These are phyloP conservation scores for Fereydounia khargensis DNA, from an alignment of 1,284 basidiomycete species.

Conservation along the genomic window DNA sequence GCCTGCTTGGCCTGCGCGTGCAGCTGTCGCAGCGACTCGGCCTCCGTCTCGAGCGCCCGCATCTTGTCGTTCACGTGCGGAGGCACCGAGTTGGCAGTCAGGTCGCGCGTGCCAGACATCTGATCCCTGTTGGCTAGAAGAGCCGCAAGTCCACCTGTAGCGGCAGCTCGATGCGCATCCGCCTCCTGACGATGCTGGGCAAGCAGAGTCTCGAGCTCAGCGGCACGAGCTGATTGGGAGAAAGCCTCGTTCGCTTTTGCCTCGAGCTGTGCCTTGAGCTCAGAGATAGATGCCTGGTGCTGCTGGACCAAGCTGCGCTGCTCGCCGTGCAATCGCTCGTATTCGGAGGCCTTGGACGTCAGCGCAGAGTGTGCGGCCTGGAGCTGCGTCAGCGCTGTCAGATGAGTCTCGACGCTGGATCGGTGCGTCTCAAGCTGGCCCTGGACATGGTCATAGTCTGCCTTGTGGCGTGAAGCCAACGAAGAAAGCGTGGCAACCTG, in stretches of 20 bases:
- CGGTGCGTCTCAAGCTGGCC: slow-evolving; percentile 68
- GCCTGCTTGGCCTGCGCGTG: slow-evolving; percentile 43
- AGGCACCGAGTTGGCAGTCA: slow-evolving; percentile 14
- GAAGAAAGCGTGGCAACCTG: slow-evolving; percentile 73
- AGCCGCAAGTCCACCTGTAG: slow-evolving; percentile 43
- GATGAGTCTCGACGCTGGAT: slow-evolving; percentile 70
- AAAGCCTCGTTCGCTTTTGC: slow-evolving; percentile 52
- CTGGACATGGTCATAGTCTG: slow-evolving; percentile 70
- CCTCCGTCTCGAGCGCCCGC: slow-evolving; percentile 49
- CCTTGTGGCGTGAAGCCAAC: slow-evolving; percentile 73
- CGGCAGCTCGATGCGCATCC: slow-evolving; percentile 46
- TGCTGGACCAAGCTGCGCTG: slow-evolving; percentile 47
- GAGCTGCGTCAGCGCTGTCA: slow-evolving; percentile 80
- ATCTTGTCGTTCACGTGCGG: slow-evolving; percentile 47
- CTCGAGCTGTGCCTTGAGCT: slow-evolving; percentile 72
- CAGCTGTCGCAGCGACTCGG: slow-evolving; percentile 45
- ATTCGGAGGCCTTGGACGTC: slow-evolving; percentile 74
- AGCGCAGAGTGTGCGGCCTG: slow-evolving; percentile 74
- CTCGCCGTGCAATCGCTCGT: slow-evolving; percentile 68
- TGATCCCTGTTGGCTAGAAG: slow-evolving; percentile 44
- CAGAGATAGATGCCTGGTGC: slow-evolving; percentile 66
- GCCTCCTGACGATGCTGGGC: slow-evolving; percentile 61
- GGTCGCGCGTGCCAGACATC: slow-evolving; percentile 15
- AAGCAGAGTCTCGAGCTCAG: slow-evolving; percentile 70
- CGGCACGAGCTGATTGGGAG: slow-evolving; percentile 68